These are phyloP conservation scores for Halophytophthora batemanensis DNA, from an alignment of 352 stramenopile species.

Conservation along the genomic window DNA sequence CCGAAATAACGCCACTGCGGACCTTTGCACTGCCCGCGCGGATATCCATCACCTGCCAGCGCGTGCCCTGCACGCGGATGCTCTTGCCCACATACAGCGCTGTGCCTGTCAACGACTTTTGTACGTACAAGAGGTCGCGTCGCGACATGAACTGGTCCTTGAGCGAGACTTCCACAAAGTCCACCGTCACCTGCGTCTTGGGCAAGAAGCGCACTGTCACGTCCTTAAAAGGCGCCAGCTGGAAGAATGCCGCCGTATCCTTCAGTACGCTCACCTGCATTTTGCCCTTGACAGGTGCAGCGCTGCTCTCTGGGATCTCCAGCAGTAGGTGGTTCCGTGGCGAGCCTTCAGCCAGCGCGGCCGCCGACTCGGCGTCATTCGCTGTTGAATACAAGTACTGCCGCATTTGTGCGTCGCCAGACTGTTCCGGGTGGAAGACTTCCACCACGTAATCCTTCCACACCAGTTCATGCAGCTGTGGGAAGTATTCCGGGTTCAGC, in stretches of 20 bases:
- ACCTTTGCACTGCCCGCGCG: conserved; percentile 80
- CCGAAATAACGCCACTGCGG: conserved; percentile 92
- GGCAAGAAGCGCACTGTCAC: conserved; percentile 81
- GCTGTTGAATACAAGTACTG: conserved; percentile 8
- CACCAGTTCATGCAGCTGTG: conserved; percentile 62
- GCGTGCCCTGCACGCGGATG: conserved; percentile 66
- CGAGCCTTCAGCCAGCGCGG: conserved; percentile 23
- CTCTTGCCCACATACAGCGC: conserved; percentile 79
- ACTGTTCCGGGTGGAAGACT: conserved; percentile 58
- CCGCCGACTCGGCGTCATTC: conserved; percentile 25
- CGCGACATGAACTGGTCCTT: conserved; percentile 93
- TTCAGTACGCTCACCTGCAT: conserved; percentile 83
- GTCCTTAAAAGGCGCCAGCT: conserved; percentile 73
- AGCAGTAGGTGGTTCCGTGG: conserved; percentile 73
- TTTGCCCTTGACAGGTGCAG: conserved; percentile 67
- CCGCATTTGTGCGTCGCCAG: conserved; percentile 9
- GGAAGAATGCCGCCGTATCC: conserved; percentile 70
- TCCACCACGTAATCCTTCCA: conserved; percentile 80
- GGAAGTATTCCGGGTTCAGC: conserved; percentile 78
- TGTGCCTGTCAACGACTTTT: conserved; percentile 63
- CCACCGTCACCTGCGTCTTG: conserved; percentile 70
- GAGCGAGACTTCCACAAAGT: conserved; percentile 89
- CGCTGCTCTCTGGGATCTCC: conserved; percentile 66
- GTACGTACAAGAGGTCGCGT: conserved; percentile 88
- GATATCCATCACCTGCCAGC: conserved; percentile 90